Base-by-base conservation (phyloP, 768 basidiomycete genomes). In the Leccinum olivaceopallidum region DNA sequence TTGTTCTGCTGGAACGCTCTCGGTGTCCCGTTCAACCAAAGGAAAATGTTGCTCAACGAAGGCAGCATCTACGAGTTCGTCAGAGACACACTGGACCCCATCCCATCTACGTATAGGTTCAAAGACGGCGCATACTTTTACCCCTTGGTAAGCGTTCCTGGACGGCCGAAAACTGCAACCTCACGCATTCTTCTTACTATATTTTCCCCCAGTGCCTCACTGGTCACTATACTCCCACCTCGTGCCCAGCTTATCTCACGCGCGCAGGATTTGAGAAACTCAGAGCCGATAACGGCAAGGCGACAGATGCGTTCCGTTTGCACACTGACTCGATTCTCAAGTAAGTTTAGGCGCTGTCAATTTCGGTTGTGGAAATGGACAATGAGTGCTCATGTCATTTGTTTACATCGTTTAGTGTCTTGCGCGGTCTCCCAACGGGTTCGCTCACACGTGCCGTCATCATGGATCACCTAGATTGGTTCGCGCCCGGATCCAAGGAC, bases 251-350 rank as follows among this genome's bases (percentile, higher is more conserved):
- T 9, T 91, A 89, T 71, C 79, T 91, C 51, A 87, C 84, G 2
- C 83, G 78, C 0, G 70, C 77, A 2, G 87, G 89, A 0, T 90
- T 86, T 68, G 78, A 84, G 10, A 69, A 73, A 20, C 78, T 90
- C 18, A 82, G 81, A 66, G 73, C 79, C 14, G 76, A 84, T 58
- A 74, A 80, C 51, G 79, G 76, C 24, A 70, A 69, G 53, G 74
- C 70, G 18, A 70, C 84, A 39, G 80, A 87, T 58, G 76, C 80
- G 0, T 87, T 91, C 76, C 79, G 87, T 30, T 68, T 91, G 49
- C 90, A 91, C 70, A 90, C 90, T 0, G 87, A 90, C 63, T 83
- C 85, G 2, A 86, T 90, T 63, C 67, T 84, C 59, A 85, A 88
- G 86, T 88, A 60, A 65, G 44, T 20, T 10, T 47, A 22, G 44